Percentiles rank a stretch among this genome's conserved stretches.
phyloP scores from a whole-genome alignment of 2,329 filamentous ascomycete genomes.

The Pseudonectria buxi region DNA sequence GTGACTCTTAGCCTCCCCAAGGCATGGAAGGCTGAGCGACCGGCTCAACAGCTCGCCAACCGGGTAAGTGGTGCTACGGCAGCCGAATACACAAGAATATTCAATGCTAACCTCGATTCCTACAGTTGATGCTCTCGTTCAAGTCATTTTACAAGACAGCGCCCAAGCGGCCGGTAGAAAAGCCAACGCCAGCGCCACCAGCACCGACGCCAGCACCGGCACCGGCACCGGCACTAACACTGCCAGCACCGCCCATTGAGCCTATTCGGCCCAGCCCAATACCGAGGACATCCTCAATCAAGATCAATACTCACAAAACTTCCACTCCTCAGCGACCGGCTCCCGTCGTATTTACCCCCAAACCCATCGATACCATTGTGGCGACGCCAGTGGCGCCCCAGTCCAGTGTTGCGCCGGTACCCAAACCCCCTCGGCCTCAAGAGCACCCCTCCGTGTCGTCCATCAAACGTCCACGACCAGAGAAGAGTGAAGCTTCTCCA shows the following conservation, averaged over 20 bases:
- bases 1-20: conserved; percentile 36
- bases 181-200: conserved; percentile 9
- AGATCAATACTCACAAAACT: conserved; percentile 30
- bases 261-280: conserved; percentile 22
- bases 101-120: conserved; percentile 13
- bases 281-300: conserved; percentile 31
- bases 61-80: conserved; percentile 24
- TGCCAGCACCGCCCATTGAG: no score
- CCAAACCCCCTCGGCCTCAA: conserved; percentile 12
- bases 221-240: conserved; percentile 6
- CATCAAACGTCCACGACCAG: conserved; percentile 31
- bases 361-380: conserved; percentile 20
- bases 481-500: conserved; percentile 30
- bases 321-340: conserved; percentile 15
- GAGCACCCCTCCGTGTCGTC: conserved; percentile 16
- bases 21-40: conserved; percentile 33
- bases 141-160: conserved; percentile 32
- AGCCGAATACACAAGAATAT: background rate
- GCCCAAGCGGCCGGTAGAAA: conserved; percentile 22
- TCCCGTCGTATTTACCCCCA: conserved; percentile 3
- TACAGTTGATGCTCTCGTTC: conserved; percentile 32
- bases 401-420: conserved; percentile 14
- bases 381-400: conserved; percentile 18
- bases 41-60: conserved; percentile 28
- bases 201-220: conserved; percentile 1